Evolutionary conservation across 2,329 filamentous ascomycete genomes (phyloP).

Genomic region (Graphilbum sp.): DNA sequence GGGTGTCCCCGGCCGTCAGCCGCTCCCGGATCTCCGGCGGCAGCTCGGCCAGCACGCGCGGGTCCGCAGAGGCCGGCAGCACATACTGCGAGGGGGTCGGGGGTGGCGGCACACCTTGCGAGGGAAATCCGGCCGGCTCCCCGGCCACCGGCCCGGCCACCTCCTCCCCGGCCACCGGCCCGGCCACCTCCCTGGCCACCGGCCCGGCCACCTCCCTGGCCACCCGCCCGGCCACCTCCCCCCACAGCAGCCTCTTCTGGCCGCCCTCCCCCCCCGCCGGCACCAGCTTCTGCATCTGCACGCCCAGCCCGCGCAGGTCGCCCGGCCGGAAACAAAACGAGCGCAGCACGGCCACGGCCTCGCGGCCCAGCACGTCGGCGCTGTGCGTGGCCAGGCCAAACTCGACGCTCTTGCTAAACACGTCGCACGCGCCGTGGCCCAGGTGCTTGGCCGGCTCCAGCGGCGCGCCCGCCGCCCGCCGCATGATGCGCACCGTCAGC

Average conservation of each 20-base stretch:
- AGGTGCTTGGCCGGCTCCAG: constrained; percentile 85
- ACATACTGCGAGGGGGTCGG: constrained; percentile 60
- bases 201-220: too few species aligned
- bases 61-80: constrained; percentile 69
- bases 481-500: constrained; percentile 90
- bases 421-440: constrained; percentile 89
- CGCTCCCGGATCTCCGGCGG: constrained; percentile 68
- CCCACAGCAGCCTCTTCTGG: constrained; percentile 61
- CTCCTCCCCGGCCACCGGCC: too few species aligned
- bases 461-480: constrained; percentile 68
- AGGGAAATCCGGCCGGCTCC: too few species aligned
- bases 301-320: constrained; percentile 79
- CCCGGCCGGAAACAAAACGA: constrained; percentile 75
- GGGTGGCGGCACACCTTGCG: constrained; percentile 12
- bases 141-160: too few species aligned
- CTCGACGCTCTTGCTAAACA: constrained; percentile 71
- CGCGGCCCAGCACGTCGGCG: constrained; percentile 54
- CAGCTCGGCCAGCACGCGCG: constrained; percentile 65
- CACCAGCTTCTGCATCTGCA: constrained; percentile 89
- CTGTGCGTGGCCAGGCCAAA: constrained; percentile 77
- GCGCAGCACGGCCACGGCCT: constrained; percentile 70
- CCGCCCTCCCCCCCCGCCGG: constrained; percentile 49
- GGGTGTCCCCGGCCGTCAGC: too few species aligned
- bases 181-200: too few species aligned
- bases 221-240: too few species aligned